A percentile compares a stretch with the other conserved stretches of the same genome.
phyloP scores from a whole-genome alignment of 129 eudicot species.

The Apium graveolens region DNA sequence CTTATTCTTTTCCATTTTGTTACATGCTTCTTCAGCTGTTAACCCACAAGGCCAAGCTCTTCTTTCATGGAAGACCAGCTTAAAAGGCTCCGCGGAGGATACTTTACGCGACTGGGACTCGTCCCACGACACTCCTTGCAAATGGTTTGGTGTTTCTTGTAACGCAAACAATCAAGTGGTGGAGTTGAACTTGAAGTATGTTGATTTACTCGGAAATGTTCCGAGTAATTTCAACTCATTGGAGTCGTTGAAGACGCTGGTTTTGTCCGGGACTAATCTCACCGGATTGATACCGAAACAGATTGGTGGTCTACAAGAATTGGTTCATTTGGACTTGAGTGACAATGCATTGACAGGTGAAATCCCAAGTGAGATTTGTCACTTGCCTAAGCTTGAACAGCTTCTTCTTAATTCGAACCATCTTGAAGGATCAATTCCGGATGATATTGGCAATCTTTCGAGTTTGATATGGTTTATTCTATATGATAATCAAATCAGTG shows the following conservation, averaged over 20 bases:
- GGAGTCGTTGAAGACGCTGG: constrained; percentile 38
- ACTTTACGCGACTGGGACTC: constrained; percentile 52
- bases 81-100: constrained; percentile 49
- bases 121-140: constrained; percentile 46
- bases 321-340: constrained; percentile 60
- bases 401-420: constrained; percentile 55
- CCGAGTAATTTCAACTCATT: constrained; percentile 46
- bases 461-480: constrained; percentile 42
- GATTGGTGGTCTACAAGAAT: constrained; percentile 39
- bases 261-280: constrained; percentile 72
- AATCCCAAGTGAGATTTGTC: constrained; percentile 50
- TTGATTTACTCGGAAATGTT: constrained; percentile 59
- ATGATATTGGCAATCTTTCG: constrained; percentile 52
- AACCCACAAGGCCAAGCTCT: constrained; percentile 71
- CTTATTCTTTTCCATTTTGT: constrained; percentile 5
- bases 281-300: constrained; percentile 60
- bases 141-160: constrained; percentile 71
- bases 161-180: constrained; percentile 47
- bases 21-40: constrained; percentile 29
- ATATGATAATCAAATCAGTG: constrained; percentile 73
- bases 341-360: constrained; percentile 77
- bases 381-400: constrained; percentile 47
- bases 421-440: constrained; percentile 59
- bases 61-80: constrained; percentile 49
- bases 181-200: constrained; percentile 44